Evolutionary conservation across 139 green algal species (phyloP).

Genomic region (Asterochloris sp.): DNA sequence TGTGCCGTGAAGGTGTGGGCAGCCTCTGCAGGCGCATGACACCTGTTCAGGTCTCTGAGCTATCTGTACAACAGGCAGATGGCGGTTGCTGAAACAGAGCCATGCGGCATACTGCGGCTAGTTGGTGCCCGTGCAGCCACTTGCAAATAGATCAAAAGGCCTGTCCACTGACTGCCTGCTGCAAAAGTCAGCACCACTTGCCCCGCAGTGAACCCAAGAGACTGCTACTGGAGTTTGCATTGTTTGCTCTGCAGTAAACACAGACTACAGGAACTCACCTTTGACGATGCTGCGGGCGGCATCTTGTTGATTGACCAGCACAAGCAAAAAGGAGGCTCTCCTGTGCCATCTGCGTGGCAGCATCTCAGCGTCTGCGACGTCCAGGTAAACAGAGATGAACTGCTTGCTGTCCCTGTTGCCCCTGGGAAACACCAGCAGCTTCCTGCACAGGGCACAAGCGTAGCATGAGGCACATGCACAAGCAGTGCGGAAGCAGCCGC

Average conservation of each 20-base stretch:
- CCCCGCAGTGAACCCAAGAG: too few species aligned
- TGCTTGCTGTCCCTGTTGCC: slow-evolving; percentile 41
- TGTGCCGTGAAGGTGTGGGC: slow-evolving; percentile 2
- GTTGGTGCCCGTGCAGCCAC: too few species aligned
- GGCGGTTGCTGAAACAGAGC: too few species aligned
- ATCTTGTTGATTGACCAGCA: slow-evolving; percentile 68
- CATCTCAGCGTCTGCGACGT: slow-evolving; percentile 62
- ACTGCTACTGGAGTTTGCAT: not conserved
- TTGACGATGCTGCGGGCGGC: slow-evolving; percentile 51
- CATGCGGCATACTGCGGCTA: not conserved
- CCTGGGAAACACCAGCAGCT: slow-evolving; percentile 68
- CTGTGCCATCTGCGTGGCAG: slow-evolving; percentile 51
- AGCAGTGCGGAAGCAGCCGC: too few species aligned
- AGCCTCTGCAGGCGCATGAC: slow-evolving; percentile 10
- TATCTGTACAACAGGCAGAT: not conserved
- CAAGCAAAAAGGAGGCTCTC: slow-evolving; percentile 74
- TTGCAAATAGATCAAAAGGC: too few species aligned
- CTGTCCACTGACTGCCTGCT: too few species aligned
- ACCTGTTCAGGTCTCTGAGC: not conserved
- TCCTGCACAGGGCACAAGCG: slow-evolving; percentile 44
- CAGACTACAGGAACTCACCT: slow-evolving; percentile 43
- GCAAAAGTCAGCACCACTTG: too few species aligned
- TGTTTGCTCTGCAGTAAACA: slow-evolving; percentile 69
- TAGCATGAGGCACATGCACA: too few species aligned
- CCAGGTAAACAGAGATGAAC: slow-evolving; percentile 68